Evolutionary conservation across 176 grass and related monocot genomes (phyloP), one percentile per base, ranked within the genome.

Genomic region (Bolboschoenus planiculmis): DNA sequence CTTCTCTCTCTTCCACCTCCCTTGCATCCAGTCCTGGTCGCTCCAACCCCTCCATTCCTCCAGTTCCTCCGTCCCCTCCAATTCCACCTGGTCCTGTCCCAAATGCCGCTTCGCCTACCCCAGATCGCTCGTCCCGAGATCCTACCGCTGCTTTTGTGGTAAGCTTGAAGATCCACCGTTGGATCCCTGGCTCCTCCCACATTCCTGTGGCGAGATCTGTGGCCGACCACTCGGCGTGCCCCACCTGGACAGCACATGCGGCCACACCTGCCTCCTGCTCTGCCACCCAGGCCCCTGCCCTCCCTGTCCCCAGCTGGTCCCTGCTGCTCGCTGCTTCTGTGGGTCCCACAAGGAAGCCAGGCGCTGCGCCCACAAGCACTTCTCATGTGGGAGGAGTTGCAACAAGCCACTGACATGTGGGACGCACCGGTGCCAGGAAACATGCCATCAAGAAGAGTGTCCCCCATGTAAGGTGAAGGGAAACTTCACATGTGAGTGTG

Each of bases 251-350:
- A 87, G 83, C 0, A 85, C 85, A 1, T 97, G 95, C 57, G 89
- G 88, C 47, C 95, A 97, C 65, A 83, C 80, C 26, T 97, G 92
- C 78, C 90, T 94, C 67, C 87, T 97, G 11, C 90, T 97, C 24
- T 97, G 95, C 73, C 95, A 97, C 58, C 95, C 95, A 0, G 95
- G 95, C 11, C 95, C 95, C 13, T 97, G 95, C 23, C 95, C 95
- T 0, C 95, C 95, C 1, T 97, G 92, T 81, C 95, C 95, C 4
- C 80, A 88, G 29, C 88, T 94, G 16, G 87, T 94, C 2, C 78
- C 81, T 10, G 56, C 86, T 0, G 78, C 90, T 4, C 40, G 0
- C 24, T 97, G 95, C 88, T 97, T 97, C 72, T 97, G 95, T 7
- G 95, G 92, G 1, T 53, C 85, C 0, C 85, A 62, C 82, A 57